Conservation (phyloP, 2,329 filamentous ascomycete species). For the Talaromyces rugulosus region DNA sequence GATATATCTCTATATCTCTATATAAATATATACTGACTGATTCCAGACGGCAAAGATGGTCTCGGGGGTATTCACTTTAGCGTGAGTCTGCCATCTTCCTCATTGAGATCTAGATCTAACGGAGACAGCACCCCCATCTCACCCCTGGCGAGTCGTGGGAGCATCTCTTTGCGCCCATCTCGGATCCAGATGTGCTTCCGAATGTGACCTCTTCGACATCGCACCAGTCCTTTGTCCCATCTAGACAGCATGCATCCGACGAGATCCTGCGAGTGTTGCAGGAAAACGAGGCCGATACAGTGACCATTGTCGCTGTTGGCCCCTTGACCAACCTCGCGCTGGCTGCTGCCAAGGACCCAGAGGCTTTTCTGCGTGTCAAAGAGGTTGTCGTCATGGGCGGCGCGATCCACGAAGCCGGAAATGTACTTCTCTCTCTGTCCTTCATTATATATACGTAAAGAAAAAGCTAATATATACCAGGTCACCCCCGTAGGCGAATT, state of each 20-base stretch:
- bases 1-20: slow-evolving; percentile 23
- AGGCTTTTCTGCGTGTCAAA: slow-evolving; percentile 82
- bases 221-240: slow-evolving; percentile 67
- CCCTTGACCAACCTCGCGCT: slow-evolving; percentile 91
- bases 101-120: neutral
- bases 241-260: slow-evolving; percentile 67
- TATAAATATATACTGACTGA: neutral
- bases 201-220: slow-evolving; percentile 15
- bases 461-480: slow-evolving; percentile 16
- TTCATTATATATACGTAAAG: neutral
- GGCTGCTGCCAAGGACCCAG: slow-evolving; percentile 81
- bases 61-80: slow-evolving; percentile 67
- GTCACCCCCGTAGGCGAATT: slow-evolving; percentile 83
- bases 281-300: slow-evolving; percentile 75
- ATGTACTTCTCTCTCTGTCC: slow-evolving; percentile 53
- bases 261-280: slow-evolving; percentile 84
- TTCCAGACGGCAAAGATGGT: slow-evolving; percentile 67
- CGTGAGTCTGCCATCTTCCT: slow-evolving; percentile 25
- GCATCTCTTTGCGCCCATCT: slow-evolving; percentile 56
- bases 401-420: slow-evolving; percentile 72
- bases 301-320: slow-evolving; percentile 86
- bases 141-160: slow-evolving; percentile 71
- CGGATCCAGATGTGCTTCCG: slow-evolving; percentile 19
- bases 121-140: slow-evolving; percentile 62
- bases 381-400: slow-evolving; percentile 97